Conservation (phyloP, 257 asterid species). For the Fraxinus pennsylvanica region DNA sequence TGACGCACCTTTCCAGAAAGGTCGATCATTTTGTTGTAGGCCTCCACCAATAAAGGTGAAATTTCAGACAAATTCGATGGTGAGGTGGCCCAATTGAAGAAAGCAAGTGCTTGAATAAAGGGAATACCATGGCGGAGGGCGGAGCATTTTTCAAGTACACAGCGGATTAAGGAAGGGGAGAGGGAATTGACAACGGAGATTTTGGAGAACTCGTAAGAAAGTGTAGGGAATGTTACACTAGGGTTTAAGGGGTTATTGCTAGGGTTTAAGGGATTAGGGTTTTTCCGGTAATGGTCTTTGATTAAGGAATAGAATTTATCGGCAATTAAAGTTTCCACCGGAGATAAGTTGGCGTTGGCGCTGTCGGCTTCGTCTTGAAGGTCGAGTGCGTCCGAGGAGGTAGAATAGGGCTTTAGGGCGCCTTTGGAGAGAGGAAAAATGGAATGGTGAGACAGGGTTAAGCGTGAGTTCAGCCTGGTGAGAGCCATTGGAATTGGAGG, state of each 20-base stretch:
- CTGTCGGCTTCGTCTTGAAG: slow-evolving; percentile 27
- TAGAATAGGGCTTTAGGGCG: slow-evolving; percentile 24
- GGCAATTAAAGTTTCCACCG: slow-evolving; percentile 44
- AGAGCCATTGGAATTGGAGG: slow-evolving; percentile 50
- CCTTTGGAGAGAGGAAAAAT: slow-evolving; percentile 28
- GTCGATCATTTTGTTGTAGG: slow-evolving; percentile 68
- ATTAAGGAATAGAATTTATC: slow-evolving; percentile 57
- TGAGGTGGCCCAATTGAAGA: slow-evolving; percentile 77
- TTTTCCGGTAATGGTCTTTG: slow-evolving; percentile 71
- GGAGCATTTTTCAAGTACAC: slow-evolving; percentile 69
- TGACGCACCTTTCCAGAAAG: slow-evolving; percentile 78
- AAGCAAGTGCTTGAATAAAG: slow-evolving; percentile 69
- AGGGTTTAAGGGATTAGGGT: slow-evolving; percentile 50
- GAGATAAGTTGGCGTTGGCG: slow-evolving; percentile 35
- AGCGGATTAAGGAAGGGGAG: slow-evolving; percentile 42
- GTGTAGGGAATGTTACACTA: slow-evolving; percentile 47
- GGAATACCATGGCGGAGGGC: slow-evolving; percentile 86
- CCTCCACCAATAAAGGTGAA: slow-evolving; percentile 27
- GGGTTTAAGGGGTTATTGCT: slow-evolving; percentile 45
- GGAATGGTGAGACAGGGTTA: slow-evolving; percentile 8
- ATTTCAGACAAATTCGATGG: not conserved
- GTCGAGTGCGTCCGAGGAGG: slow-evolving; percentile 30
- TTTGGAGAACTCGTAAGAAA: slow-evolving; percentile 58
- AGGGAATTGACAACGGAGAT: slow-evolving; percentile 36
- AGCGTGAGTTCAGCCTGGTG: slow-evolving; percentile 22